Evolutionary conservation across 169 alveolate species (phyloP).

Genomic region (Eimeria acervulina): DNA sequence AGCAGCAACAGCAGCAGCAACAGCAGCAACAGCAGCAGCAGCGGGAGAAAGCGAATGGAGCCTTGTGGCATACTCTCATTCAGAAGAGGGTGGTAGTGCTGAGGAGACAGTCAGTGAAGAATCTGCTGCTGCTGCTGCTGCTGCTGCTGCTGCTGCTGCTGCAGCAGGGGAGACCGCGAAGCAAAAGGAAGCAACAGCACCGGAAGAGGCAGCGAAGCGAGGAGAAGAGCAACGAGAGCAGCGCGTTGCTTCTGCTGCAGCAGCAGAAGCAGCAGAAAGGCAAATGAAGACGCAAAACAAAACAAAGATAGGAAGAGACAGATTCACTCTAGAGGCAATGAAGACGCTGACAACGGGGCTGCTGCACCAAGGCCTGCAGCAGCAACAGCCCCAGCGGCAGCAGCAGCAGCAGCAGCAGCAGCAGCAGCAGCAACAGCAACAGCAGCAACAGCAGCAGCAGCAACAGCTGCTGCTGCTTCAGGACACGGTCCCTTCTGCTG

Average conservation of each 20-base stretch:
- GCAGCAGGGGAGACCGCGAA: neutral
- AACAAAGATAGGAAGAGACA: neutral
- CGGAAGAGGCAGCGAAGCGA: neutral
- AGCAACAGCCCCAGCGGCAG: neutral
- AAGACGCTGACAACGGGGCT: neutral
- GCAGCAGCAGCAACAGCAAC: neutral
- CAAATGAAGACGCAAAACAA: neutral
- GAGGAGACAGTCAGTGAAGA: neutral
- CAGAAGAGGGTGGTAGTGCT: neutral
- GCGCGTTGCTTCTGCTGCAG: slow-evolving; percentile 1
- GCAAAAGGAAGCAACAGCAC: neutral
- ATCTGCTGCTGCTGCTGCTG: neutral
- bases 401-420: neutral
- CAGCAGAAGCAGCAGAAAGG: neutral
- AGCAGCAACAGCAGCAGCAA: slow-evolving; percentile 12
- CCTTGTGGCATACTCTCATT: neutral
- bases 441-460: slow-evolving; percentile 23
- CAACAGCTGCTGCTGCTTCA: neutral
- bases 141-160: neutral
- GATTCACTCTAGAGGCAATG: slow-evolving; percentile 14
- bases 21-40: neutral
- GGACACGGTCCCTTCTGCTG: neutral
- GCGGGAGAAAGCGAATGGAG: neutral
- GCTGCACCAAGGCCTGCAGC: slow-evolving; percentile 22
- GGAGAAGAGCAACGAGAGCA: neutral